phyloP scores from a whole-genome alignment of 1,284 basidiomycete genomes.

The Heliocybe sulcata region DNA sequence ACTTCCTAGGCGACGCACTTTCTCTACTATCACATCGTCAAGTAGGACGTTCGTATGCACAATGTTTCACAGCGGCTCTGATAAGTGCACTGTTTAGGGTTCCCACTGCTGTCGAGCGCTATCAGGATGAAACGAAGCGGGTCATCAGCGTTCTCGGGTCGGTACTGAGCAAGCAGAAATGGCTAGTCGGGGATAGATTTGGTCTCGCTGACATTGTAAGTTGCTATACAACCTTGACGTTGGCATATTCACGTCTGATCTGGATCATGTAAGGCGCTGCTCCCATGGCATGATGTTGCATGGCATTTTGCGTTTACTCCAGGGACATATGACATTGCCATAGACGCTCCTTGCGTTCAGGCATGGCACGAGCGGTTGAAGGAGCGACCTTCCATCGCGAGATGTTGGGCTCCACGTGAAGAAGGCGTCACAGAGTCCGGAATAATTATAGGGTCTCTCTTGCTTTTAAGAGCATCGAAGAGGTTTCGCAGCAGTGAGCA shows the following conservation, averaged over 20 bases:
- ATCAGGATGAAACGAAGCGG: slow-evolving; percentile 22
- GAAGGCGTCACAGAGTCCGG: background rate
- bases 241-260: background rate
- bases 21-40: background rate
- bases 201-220: background rate
- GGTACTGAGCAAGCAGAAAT: slow-evolving; percentile 14
- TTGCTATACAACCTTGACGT: background rate
- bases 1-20: background rate
- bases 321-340: background rate
- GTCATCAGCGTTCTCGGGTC: slow-evolving; percentile 23
- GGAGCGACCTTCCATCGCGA: background rate
- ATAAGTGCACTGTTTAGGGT: slow-evolving; percentile 2
- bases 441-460: background rate
- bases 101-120: slow-evolving; percentile 21
- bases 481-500: too few relatives aligned
- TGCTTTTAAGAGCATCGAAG: background rate
- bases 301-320: background rate
- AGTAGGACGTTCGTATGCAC: background rate
- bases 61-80: background rate
- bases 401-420: background rate
- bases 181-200: background rate
- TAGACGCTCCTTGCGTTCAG: background rate
- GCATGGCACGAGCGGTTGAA: background rate
- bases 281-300: background rate
- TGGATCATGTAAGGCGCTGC: background rate